phyloP scores from a whole-genome alignment of 352 stramenopile species.

The Phytophthora pinifolia region DNA sequence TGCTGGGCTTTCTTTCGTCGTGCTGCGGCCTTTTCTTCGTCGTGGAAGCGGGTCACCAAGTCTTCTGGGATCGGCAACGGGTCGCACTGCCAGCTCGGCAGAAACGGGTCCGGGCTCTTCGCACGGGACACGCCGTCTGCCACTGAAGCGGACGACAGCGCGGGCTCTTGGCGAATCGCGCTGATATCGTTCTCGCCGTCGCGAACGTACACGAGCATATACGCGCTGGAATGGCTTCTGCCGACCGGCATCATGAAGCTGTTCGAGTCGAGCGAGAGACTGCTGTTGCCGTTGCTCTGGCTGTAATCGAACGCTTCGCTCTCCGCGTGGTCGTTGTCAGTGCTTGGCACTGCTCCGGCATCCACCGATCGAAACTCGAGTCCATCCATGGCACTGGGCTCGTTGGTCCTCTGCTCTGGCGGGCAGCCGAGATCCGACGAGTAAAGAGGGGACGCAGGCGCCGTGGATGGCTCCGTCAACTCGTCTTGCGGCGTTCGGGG shows the following conservation, averaged over 20 bases:
- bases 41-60: slow-evolving; percentile 68
- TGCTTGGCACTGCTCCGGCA: slow-evolving; percentile 14
- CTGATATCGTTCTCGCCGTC: slow-evolving; percentile 73
- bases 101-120: not conserved
- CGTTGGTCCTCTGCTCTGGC: slow-evolving; percentile 33
- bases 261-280: slow-evolving; percentile 17
- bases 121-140: slow-evolving; percentile 1
- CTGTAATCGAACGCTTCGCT: slow-evolving; percentile 53
- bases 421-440: slow-evolving; percentile 50
- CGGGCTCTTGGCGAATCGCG: slow-evolving; percentile 41
- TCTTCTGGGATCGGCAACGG: slow-evolving; percentile 52
- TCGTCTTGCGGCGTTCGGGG: slow-evolving; percentile 18
- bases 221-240: slow-evolving; percentile 79
- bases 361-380: slow-evolving; percentile 47
- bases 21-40: slow-evolving; percentile 70
- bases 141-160: slow-evolving; percentile 10
- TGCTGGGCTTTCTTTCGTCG: slow-evolving; percentile 79
- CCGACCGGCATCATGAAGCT: slow-evolving; percentile 58
- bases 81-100: slow-evolving; percentile 33
- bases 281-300: slow-evolving; percentile 25
- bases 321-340: slow-evolving; percentile 8
- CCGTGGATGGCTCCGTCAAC: slow-evolving; percentile 23
- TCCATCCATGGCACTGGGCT: slow-evolving; percentile 31
- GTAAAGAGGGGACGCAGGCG: slow-evolving; percentile 52
- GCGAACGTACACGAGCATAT: slow-evolving; percentile 89